Percentiles rank a stretch among this genome's conserved stretches.
Evolutionary conservation across 2,329 filamentous ascomycete genomes (phyloP).

Genomic region (Coleophoma cylindrospora): DNA sequence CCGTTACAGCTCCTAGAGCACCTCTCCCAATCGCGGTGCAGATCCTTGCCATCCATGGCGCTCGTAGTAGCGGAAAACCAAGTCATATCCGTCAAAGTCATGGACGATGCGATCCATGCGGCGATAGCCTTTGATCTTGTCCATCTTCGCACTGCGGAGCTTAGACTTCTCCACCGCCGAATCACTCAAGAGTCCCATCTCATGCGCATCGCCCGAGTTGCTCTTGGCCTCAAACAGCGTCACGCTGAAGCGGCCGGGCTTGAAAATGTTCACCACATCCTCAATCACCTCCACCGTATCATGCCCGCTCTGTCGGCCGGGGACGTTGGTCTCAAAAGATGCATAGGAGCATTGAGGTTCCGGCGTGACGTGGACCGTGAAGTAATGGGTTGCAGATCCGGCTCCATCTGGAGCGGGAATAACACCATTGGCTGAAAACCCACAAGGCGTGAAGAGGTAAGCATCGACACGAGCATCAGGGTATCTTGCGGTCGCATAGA

Average conservation of each 20-base stretch:
- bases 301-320: slow-evolving; percentile 79
- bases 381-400: slow-evolving; percentile 67
- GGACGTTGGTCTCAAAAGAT: slow-evolving; percentile 97
- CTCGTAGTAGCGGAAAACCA: slow-evolving; percentile 96
- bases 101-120: slow-evolving; percentile 93
- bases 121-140: slow-evolving; percentile 79
- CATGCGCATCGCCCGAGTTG: slow-evolving; percentile 22
- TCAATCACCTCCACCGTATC: slow-evolving; percentile 88
- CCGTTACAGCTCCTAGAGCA: slow-evolving; percentile 9
- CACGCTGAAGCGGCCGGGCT: slow-evolving; percentile 94
- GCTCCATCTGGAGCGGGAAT: slow-evolving; percentile 67
- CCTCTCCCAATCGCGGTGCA: slow-evolving; percentile 25
- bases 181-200: slow-evolving; percentile 28
- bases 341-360: slow-evolving; percentile 97
- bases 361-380: slow-evolving; percentile 96
- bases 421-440: slow-evolving; percentile 95
- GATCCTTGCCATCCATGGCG: slow-evolving; percentile 64
- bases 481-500: slow-evolving; percentile 83
- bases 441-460: slow-evolving; percentile 94
- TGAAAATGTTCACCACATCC: slow-evolving; percentile 93
- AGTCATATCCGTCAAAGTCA: slow-evolving; percentile 93
- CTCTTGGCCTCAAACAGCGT: slow-evolving; percentile 91
- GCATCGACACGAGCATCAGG: slow-evolving; percentile 92
- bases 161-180: slow-evolving; percentile 26
- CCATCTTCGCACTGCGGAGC: slow-evolving; percentile 45